Percentiles rank a stretch among this genome's conserved stretches.
phyloP scores from a whole-genome alignment of 345 rosid genomes.

The Balakata baccata region DNA sequence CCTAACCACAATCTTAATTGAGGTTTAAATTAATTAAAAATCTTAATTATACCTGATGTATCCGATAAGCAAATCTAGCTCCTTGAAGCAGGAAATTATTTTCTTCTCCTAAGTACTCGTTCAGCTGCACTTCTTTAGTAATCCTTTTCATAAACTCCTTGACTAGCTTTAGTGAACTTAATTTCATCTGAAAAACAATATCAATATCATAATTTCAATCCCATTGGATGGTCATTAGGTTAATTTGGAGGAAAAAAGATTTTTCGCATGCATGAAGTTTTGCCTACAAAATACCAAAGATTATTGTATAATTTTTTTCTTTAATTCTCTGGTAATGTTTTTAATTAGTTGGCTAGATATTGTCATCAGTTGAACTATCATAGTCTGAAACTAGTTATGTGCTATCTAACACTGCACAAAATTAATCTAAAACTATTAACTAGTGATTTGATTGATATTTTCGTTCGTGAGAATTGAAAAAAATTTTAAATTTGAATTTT shows the following conservation, averaged over 20 bases:
- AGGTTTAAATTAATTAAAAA: not conserved
- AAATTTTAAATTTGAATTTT: too few species aligned
- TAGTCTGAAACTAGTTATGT: slow-evolving; percentile 18
- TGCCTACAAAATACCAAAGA: too few species aligned
- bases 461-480: too few species aligned
- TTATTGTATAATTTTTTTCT: too few species aligned
- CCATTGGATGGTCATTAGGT: too few species aligned
- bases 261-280: too few species aligned
- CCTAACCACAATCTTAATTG: too few species aligned
- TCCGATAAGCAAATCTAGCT: slow-evolving; percentile 71
- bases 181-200: slow-evolving; percentile 56
- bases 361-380: slow-evolving; percentile 13
- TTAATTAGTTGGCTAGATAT: slow-evolving; percentile 16
- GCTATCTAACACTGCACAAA: slow-evolving; percentile 17
- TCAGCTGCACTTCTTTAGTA: slow-evolving; percentile 43
- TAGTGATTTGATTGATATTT: too few species aligned
- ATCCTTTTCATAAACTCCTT: slow-evolving; percentile 67
- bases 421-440: too few species aligned
- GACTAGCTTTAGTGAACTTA: slow-evolving; percentile 61
- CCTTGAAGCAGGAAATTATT: slow-evolving; percentile 62
- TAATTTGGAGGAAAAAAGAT: too few species aligned
- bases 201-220: not conserved
- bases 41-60: slow-evolving; percentile 67
- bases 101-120: slow-evolving; percentile 35
- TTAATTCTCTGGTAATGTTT: not conserved